Percentiles rank a stretch among this genome's conserved stretches.
Conservation (phyloP, 768 basidiomycete genomes). For the Serendipita indica region DNA sequence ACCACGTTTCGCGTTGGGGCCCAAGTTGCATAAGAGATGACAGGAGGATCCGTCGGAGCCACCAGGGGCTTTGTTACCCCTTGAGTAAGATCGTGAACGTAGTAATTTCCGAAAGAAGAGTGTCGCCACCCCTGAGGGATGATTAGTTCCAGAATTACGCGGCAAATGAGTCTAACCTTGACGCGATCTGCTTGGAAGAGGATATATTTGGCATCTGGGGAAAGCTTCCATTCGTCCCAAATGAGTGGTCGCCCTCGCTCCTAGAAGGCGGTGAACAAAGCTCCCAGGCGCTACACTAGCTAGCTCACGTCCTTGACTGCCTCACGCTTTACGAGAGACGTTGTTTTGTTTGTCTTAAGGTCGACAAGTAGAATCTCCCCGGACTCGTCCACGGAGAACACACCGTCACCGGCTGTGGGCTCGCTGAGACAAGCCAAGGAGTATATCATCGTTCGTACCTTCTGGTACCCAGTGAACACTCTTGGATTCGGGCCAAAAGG, state of each 20-base stretch:
- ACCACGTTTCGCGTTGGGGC: slow-evolving; percentile 71
- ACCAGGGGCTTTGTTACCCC: slow-evolving; percentile 57
- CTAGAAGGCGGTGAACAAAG: slow-evolving; percentile 24
- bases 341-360: slow-evolving; percentile 57
- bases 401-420: slow-evolving; percentile 75
- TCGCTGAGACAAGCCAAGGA: background rate
- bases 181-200: slow-evolving; percentile 58
- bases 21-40: slow-evolving; percentile 72
- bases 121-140: slow-evolving; percentile 75
- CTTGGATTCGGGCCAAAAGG: slow-evolving; percentile 40
- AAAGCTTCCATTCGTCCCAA: slow-evolving; percentile 62
- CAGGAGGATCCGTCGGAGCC: slow-evolving; percentile 51
- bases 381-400: slow-evolving; percentile 52
- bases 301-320: slow-evolving; percentile 52
- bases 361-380: slow-evolving; percentile 67
- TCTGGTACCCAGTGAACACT: slow-evolving; percentile 77
- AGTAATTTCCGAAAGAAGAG: slow-evolving; percentile 84
- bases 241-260: slow-evolving; percentile 35
- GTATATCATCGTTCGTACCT: slow-evolving; percentile 59
- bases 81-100: slow-evolving; percentile 65
- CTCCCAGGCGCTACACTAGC: slow-evolving; percentile 6
- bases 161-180: slow-evolving; percentile 36
- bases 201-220: slow-evolving; percentile 81
- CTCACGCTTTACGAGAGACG: slow-evolving; percentile 36
- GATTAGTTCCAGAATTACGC: background rate